These are phyloP conservation scores for Sphenostylis stenocarpa DNA, from an alignment of 306 rosid genomes.

Conservation along the genomic window DNA sequence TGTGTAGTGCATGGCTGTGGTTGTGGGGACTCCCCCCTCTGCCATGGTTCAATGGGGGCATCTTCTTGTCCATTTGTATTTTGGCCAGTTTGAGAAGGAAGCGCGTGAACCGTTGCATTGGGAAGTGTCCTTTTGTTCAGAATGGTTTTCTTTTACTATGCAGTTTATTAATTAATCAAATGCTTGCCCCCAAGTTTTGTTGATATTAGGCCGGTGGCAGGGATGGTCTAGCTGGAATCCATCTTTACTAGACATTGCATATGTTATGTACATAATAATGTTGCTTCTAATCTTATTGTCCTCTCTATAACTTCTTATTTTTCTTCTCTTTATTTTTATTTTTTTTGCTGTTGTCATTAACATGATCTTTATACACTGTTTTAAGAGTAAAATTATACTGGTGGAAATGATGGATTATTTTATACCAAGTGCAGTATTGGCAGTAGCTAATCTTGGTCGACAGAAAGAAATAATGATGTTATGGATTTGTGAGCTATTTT, in stretches of 20 bases:
- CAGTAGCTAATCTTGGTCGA: no score
- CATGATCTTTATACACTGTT: no score
- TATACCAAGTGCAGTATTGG: no score
- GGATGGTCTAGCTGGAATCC: slow-evolving; percentile 49
- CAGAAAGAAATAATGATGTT: no score
- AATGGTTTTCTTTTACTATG: neutral
- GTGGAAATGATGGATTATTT: no score
- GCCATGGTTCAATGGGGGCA: slow-evolving; percentile 14
- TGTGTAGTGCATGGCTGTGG: slow-evolving; percentile 1
- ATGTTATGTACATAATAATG: slow-evolving; percentile 38
- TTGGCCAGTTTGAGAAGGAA: slow-evolving; percentile 29
- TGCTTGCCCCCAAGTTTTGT: slow-evolving; percentile 41
- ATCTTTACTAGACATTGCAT: slow-evolving; percentile 33
- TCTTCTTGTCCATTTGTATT: slow-evolving; percentile 25
- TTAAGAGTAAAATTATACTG: no score
- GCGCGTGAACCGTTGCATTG: slow-evolving; percentile 48
- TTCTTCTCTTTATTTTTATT: neutral
- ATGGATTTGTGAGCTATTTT: no score
- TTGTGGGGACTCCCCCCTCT: slow-evolving; percentile 20
- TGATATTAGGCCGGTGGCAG: slow-evolving; percentile 48
- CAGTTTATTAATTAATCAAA: neutral
- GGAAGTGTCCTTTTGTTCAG: slow-evolving; percentile 1
- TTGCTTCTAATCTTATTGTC: slow-evolving; percentile 8
- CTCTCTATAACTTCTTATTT: neutral
- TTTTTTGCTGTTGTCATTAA: no score